Conservation (phyloP, 768 basidiomycete species). For the Mycena indigotica region DNA sequence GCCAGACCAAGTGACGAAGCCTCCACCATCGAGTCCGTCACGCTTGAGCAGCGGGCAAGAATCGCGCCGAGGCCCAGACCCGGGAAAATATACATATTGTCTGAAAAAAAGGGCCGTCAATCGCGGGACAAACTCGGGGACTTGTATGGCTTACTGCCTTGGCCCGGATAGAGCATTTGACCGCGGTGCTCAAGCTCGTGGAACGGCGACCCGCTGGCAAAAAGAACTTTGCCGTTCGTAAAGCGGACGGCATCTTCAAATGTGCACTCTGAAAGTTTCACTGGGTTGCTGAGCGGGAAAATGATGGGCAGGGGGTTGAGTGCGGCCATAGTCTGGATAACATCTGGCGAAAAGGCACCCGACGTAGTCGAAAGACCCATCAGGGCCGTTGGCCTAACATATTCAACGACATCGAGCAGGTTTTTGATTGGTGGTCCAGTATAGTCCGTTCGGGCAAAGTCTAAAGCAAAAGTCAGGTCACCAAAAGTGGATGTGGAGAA, state of each 20-base stretch:
- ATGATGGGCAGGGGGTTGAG: constrained; percentile 85
- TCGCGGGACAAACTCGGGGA: no score
- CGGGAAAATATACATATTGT: constrained; percentile 35
- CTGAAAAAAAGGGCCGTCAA: constrained; percentile 2
- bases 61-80: constrained; percentile 83
- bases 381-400: constrained; percentile 86
- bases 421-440: constrained; percentile 71
- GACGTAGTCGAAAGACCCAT: constrained; percentile 87
- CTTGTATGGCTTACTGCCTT: constrained; percentile 98
- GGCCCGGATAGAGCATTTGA: constrained; percentile 69
- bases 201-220: constrained; percentile 90
- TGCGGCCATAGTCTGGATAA: constrained; percentile 63
- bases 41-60: constrained; percentile 62
- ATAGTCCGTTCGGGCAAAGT: constrained; percentile 84
- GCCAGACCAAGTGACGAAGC: constrained; percentile 82
- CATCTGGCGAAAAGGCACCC: constrained; percentile 33
- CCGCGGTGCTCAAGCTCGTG: constrained; percentile 59
- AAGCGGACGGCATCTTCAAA: constrained; percentile 73
- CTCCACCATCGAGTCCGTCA: constrained; percentile 90
- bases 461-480: constrained; percentile 42
- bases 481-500: no score
- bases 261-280: constrained; percentile 77
- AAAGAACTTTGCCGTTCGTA: constrained; percentile 77
- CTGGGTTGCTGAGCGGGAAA: constrained; percentile 92
- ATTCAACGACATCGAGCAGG: constrained; percentile 75